Evolutionary conservation across 1,139 yeast genomes (phyloP), one percentile per base, ranked within the genome.

Genomic region (Candida tunisiensis): DNA sequence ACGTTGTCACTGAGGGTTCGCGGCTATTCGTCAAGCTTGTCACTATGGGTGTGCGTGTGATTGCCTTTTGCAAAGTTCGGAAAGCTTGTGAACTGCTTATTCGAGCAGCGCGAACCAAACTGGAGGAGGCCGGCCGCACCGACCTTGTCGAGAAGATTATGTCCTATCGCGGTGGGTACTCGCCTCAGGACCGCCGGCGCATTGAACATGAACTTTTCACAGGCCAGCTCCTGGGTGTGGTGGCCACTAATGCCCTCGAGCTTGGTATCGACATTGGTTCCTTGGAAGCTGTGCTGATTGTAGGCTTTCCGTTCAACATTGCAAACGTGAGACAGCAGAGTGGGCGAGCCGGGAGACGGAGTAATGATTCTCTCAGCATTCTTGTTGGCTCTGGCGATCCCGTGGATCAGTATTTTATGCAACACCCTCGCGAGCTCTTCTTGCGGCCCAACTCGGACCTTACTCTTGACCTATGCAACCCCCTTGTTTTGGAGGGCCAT

Each of bases 161-260:
- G 91, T 72, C 93, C 23, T 88, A 88, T 41, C 60, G 99, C 37
- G 98, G 98, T 18, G 99, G 99, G 1, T 88, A 88, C 43, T 72
- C 93, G 5, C 73, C 82, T 3, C 52, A 64, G 2, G 96, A 88
- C 45, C 62, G 99, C 37, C 64, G 98, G 36, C 64, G 69, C 26
- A 88, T 88, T 32, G 99, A 88, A 47, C 62, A 63, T 26, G 82
- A 77, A 42, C 82, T 88, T 94, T 91, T 88, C 47, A 67, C 66
- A 32, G 95, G 96, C 0, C 68, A 71, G 29, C 52, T 88, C 16
- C 59, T 74, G 30, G 96, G 94, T 0, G 78, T 91, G 16, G 70
- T 88, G 3, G 92, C 98, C 1, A 91, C 99, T 0, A 83, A 83
- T 51, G 98, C 99, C 0, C 55, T 88, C 32, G 99, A 88, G 46